Conservation (phyloP, 2,329 filamentous ascomycete genomes). For the Fusarium cicatricum region DNA sequence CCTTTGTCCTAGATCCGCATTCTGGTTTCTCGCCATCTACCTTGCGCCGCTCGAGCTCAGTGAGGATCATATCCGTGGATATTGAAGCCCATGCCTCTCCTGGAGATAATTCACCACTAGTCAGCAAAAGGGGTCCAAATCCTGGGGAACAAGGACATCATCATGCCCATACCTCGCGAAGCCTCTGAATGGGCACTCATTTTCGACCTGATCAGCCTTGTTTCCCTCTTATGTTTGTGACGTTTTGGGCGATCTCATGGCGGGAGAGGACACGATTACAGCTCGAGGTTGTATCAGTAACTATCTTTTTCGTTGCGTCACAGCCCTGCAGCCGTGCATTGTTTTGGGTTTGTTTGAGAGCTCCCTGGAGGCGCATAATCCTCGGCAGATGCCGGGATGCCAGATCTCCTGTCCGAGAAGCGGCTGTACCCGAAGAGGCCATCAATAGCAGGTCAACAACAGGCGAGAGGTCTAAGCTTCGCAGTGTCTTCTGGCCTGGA, state of each 20-base stretch:
- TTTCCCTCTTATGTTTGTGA: constrained; percentile 28
- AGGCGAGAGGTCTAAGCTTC: neutral
- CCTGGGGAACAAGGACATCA: neutral
- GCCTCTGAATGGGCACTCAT: constrained; percentile 33
- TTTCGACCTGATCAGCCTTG: constrained; percentile 18
- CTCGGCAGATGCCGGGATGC: constrained; percentile 36
- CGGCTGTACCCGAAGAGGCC: neutral
- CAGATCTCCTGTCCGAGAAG: constrained; percentile 13
- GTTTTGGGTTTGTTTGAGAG: constrained; percentile 34
- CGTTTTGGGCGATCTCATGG: constrained; percentile 35
- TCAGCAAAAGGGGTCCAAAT: constrained; percentile 33
- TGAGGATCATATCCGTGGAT: constrained; percentile 59
- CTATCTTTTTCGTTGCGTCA: constrained; percentile 38
- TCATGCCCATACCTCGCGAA: constrained; percentile 30
- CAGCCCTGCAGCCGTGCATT: constrained; percentile 28
- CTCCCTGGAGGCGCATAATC: constrained; percentile 36
- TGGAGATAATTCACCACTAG: constrained; percentile 17
- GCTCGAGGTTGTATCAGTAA: constrained; percentile 1
- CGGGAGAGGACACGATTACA: constrained; percentile 40
- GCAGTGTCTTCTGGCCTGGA: neutral
- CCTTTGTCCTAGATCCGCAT: constrained; percentile 62
- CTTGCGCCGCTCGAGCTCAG: constrained; percentile 61
- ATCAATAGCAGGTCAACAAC: constrained; percentile 6
- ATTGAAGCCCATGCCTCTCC: constrained; percentile 57
- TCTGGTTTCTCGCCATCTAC: constrained; percentile 53